Base-by-base conservation (phyloP, 768 basidiomycete species). In the Boletus sp. region DNA sequence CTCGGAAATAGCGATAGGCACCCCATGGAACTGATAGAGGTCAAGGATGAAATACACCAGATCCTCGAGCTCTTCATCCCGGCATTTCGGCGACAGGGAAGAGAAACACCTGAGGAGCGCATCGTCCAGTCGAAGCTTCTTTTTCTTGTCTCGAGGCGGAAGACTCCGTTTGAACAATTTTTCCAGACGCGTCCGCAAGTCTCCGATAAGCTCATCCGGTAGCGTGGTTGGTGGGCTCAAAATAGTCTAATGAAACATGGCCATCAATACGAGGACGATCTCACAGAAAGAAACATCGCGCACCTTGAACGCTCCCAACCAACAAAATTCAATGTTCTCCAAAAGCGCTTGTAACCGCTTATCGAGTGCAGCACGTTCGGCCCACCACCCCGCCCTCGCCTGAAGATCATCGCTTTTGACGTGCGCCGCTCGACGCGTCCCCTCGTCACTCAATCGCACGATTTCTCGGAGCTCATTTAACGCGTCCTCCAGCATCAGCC, bases 291-390 rank as follows among this genome's bases (percentile, higher is more conserved):
- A 33, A 15, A 53, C 9, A 51, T 21, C 4, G 63, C 77, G 33
- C 47, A 94, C 95, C 84, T 98, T 98, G 82, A 97, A 98, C 21
- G 88, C 93, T 1, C 97, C 96, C 3, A 99, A 77, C 97, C 97
- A 98, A 65, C 90, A 93, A 62, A 90, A 94, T 68, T 98, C 97
- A 41, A 99, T 85, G 58, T 87, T 92, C 58, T 83, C 83, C 33
- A 97, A 68, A 7, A 99, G 70, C 30, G 83, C 82, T 53, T 82
- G 76, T 64, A 99, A 67, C 23, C 93, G 80, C 44, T 75, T 76
- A 64, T 98, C 94, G n/a, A 98, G 77, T 21, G 78, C 80, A 23
- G 75, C 72, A 4, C 97, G 78, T 49, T 85, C 80, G 34, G 82
- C 84, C 97, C 97, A 99, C 97, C 97, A 98, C 2, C 75, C 79